A percentile compares a stretch with the other conserved stretches of the same genome.
Evolutionary conservation across 371 early-diverging fungal species (phyloP).

Genomic region (Coemansia sp.): DNA sequence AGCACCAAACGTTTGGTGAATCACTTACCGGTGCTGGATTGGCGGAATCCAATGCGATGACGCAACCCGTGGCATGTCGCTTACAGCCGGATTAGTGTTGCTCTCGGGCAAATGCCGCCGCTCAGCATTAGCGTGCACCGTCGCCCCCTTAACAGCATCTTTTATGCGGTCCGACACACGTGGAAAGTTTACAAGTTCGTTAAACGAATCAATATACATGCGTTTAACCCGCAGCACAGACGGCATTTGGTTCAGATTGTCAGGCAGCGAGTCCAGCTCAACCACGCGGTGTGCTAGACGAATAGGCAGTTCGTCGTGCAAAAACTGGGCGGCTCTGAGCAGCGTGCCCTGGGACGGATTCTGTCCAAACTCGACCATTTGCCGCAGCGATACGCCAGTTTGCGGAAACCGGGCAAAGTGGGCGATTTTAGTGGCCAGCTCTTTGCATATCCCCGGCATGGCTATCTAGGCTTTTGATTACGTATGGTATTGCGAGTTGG

Average conservation of each 20-base stretch:
- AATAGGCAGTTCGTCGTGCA: conserved; percentile 92
- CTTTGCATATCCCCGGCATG: conserved; percentile 51
- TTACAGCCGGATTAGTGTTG: conserved; percentile 24
- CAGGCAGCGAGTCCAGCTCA: conserved; percentile 90
- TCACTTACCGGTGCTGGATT: conserved; percentile 51
- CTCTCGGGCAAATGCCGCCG: conserved; percentile 38
- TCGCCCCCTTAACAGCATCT: conserved; percentile 33
- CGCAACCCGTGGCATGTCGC: conserved; percentile 16
- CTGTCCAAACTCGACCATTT: conserved; percentile 92
- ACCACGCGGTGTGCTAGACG: conserved; percentile 95
- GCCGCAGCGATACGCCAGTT: conserved; percentile 86
- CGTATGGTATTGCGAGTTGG: too few relatives aligned
- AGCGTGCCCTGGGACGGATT: conserved; percentile 67
- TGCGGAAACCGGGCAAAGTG: conserved; percentile 81
- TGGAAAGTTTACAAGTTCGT: conserved; percentile 65
- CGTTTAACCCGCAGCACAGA: conserved; percentile 87
- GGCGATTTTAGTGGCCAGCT: conserved; percentile 69
- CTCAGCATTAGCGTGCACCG: conserved; percentile 18
- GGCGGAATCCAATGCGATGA: conserved; percentile 47
- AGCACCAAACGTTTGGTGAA: background rate
- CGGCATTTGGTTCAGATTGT: conserved; percentile 85
- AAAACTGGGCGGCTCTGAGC: conserved; percentile 86
- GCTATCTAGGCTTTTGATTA: too few relatives aligned
- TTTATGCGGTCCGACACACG: conserved; percentile 54
- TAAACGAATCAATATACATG: conserved; percentile 94